Percentiles rank a stretch among this genome's conserved stretches.
These are phyloP conservation scores for Mycena indigotica DNA, from an alignment of 768 basidiomycete species.

Conservation along the genomic window DNA sequence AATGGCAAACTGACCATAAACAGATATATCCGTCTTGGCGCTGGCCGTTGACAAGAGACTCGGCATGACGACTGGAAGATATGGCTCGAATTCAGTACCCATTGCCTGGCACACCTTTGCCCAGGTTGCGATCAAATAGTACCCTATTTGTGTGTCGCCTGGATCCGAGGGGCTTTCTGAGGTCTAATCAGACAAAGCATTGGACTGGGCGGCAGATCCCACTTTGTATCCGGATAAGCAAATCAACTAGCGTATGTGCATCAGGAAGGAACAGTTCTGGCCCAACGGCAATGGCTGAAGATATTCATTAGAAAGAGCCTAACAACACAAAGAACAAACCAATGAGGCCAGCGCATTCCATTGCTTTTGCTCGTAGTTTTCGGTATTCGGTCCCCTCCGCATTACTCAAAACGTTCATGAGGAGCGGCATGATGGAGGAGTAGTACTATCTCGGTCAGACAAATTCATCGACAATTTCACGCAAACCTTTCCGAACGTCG, in stretches of 20 bases:
- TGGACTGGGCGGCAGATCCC: slow-evolving; percentile 21
- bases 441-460: slow-evolving; percentile 57
- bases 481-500: slow-evolving; percentile 70
- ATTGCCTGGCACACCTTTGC: slow-evolving; percentile 87
- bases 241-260: slow-evolving; percentile 67
- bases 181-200: background rate
- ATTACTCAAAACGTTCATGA: slow-evolving; percentile 74
- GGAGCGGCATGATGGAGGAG: slow-evolving; percentile 74
- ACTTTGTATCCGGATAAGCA: slow-evolving; percentile 81
- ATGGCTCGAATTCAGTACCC: slow-evolving; percentile 83
- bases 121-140: slow-evolving; percentile 87
- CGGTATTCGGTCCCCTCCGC: slow-evolving; percentile 68
- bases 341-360: slow-evolving; percentile 89
- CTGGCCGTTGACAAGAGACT: slow-evolving; percentile 72
- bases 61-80: slow-evolving; percentile 84
- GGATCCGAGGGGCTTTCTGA: slow-evolving; percentile 74
- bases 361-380: slow-evolving; percentile 77
- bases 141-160: slow-evolving; percentile 67
- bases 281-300: slow-evolving; percentile 81
- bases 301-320: background rate
- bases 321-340: slow-evolving; percentile 47
- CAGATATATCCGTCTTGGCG: slow-evolving; percentile 77
- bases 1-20: slow-evolving; percentile 54
- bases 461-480: slow-evolving; percentile 1
- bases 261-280: slow-evolving; percentile 78